Base-by-base conservation (phyloP, 2,329 filamentous ascomycete species). In the Chaetomiaceae sp. region DNA sequence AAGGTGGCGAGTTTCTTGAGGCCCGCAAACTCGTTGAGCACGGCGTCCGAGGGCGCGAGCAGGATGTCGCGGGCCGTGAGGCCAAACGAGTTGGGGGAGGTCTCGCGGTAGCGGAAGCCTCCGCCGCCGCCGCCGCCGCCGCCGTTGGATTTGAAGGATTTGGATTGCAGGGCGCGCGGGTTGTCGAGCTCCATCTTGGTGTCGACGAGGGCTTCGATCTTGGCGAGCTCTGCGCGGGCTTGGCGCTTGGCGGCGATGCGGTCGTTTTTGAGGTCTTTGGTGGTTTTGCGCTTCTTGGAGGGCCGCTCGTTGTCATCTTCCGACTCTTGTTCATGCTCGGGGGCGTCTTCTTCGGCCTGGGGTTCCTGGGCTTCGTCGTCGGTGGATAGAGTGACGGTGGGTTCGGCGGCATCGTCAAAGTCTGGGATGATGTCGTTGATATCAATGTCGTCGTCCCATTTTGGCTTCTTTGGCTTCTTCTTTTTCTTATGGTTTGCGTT, bases 391-490 rank as follows among this genome's bases (percentile, higher is more conserved):
- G 73, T 72, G 54, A 87, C 71, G 1, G 73, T 72, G 18, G 81
- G 79, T 45, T 76, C 72, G 20, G 42, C 66, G 14, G 81, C 81
- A 23, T 89, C 87, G 18, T 89, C 82, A 65, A 95, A 96, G 56
- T 95, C 89, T 1, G 90, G 90, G 25, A 96, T 75, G 46, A 96
- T 78, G 68, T 96, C 92, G 56, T 87, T 90, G 73, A 99, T 97
- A 66, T 97, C 91, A 63, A 99, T 96, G 67, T 99, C 94, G 65
- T 97, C 90, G 63, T 96, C 89, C 87, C 92, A 99, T 58, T 84
- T 88, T 9, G 89, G 90, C 73, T 95, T 95, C 77, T 89, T 90
- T 9, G 80, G 72, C 58, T 77, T 77, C 65, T 79, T 85, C 60
- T 81, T 77, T 64, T 78, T 85, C 60, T 82, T 83, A 65, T 81